Conservation (phyloP, 495 filamentous ascomycete species). For the Talaromyces proteolyticus region DNA sequence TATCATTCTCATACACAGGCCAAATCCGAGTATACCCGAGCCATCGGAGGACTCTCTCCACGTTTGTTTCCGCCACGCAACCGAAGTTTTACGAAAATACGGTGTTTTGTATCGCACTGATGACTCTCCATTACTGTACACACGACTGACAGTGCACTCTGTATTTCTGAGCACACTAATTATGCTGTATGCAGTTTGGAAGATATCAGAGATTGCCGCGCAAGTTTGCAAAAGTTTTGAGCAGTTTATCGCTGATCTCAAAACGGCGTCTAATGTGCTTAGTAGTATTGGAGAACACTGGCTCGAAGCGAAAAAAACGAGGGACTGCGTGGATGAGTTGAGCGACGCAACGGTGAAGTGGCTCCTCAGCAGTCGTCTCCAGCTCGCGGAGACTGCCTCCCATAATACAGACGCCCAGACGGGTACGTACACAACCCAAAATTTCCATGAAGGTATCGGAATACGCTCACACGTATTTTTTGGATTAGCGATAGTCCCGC, state of each 20-base stretch:
- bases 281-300: slow-evolving; percentile 43
- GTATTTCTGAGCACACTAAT: slow-evolving; percentile 34
- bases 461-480: too few species aligned
- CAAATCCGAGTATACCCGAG: slow-evolving; percentile 34
- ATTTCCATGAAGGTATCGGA: too few species aligned
- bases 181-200: slow-evolving; percentile 37
- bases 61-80: slow-evolving; percentile 30
- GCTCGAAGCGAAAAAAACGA: slow-evolving; percentile 33
- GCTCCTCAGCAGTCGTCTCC: background rate
- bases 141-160: slow-evolving; percentile 33
- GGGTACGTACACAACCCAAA: background rate
- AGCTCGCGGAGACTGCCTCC: background rate
- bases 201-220: slow-evolving; percentile 24
- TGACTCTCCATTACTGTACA: slow-evolving; percentile 23
- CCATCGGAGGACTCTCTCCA: slow-evolving; percentile 27
- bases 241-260: slow-evolving; percentile 28
- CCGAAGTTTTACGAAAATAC: slow-evolving; percentile 25
- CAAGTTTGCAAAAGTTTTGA: slow-evolving; percentile 24
- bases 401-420: background rate
- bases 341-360: background rate
- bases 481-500: background rate
- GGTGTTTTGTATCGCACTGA: slow-evolving; percentile 29
- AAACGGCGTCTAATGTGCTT: slow-evolving; percentile 32
- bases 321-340: slow-evolving; percentile 37
- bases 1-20: slow-evolving; percentile 35